phyloP scores from a whole-genome alignment of 371 early-diverging fungal genomes.

The Blakeslea trispora region DNA sequence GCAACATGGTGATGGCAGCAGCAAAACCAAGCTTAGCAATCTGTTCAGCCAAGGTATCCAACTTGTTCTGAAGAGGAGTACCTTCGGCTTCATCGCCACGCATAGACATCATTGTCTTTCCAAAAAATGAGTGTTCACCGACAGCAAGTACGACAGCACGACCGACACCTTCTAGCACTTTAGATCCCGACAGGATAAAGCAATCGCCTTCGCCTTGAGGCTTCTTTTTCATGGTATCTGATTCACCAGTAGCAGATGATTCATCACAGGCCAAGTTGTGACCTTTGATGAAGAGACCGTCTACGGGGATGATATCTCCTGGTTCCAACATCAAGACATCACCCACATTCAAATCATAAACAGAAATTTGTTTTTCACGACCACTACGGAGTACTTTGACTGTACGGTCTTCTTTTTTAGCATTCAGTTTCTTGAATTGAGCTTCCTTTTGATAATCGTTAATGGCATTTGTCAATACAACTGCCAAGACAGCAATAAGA shows the following conservation, averaged over 20 bases:
- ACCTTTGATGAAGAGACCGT: conserved; percentile 80
- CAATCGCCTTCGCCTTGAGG: conserved; percentile 67
- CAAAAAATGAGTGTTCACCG: conserved; percentile 81
- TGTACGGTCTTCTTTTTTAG: conserved; percentile 87
- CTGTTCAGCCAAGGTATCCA: conserved; percentile 83
- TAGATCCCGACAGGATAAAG: conserved; percentile 90
- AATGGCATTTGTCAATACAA: conserved; percentile 90
- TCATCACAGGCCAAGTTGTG: conserved; percentile 90
- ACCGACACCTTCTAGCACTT: conserved; percentile 89
- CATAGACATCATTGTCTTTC: conserved; percentile 86
- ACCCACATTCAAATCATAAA: conserved; percentile 86
- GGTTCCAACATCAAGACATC: conserved; percentile 91
- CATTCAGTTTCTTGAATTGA: conserved; percentile 91
- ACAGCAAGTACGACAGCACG: conserved; percentile 84
- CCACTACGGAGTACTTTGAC: conserved; percentile 83
- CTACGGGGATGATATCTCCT: conserved; percentile 93
- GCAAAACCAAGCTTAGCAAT: conserved; percentile 92
- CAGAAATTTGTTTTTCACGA: conserved; percentile 78
- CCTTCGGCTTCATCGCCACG: conserved; percentile 73
- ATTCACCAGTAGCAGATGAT: conserved; percentile 91
- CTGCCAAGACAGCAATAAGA: conserved; percentile 85
- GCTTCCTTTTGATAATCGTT: conserved; percentile 96
- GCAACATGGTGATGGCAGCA: conserved; percentile 77
- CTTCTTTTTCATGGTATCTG: conserved; percentile 76
- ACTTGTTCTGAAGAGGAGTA: conserved; percentile 92